Conservation (phyloP, 2,329 filamentous ascomycete species). For the Fusarium hostae region DNA sequence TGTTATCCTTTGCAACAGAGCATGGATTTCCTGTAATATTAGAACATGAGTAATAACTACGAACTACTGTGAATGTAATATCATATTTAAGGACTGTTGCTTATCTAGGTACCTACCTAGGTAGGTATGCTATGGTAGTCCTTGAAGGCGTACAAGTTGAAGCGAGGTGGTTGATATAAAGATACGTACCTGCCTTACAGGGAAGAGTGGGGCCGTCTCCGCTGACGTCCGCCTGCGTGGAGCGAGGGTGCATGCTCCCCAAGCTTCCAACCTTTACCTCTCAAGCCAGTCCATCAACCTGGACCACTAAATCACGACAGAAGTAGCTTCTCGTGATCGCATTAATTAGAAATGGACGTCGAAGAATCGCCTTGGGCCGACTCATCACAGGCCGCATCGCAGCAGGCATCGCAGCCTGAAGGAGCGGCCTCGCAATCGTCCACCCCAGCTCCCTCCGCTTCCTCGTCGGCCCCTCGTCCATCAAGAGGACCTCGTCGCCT, state of each 20-base stretch:
- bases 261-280: slow-evolving; percentile 42
- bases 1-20: not conserved
- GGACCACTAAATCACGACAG: slow-evolving; percentile 16
- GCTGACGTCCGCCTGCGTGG: slow-evolving; percentile 37
- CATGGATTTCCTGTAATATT: not conserved
- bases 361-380: slow-evolving; percentile 67
- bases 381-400: slow-evolving; percentile 50
- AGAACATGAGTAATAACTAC: not conserved
- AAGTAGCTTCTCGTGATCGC: slow-evolving; percentile 10
- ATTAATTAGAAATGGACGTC: slow-evolving; percentile 56
- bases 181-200: slow-evolving; percentile 34
- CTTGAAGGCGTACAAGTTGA: not conserved
- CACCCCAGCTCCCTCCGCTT: slow-evolving; percentile 42
- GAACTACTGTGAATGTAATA: not conserved
- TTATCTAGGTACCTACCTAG: not conserved
- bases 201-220: slow-evolving; percentile 38
- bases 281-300: slow-evolving; percentile 14
- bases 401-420: slow-evolving; percentile 47
- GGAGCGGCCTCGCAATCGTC: slow-evolving; percentile 46
- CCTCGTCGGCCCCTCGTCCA: slow-evolving; percentile 53
- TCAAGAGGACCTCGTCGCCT: slow-evolving; percentile 69
- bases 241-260: slow-evolving; percentile 22
- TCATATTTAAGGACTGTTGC: not conserved
- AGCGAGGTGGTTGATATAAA: not conserved
- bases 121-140: not conserved